These are phyloP conservation scores for Pulveroboletus sp. DNA, from an alignment of 768 basidiomycete genomes.

Conservation along the genomic window DNA sequence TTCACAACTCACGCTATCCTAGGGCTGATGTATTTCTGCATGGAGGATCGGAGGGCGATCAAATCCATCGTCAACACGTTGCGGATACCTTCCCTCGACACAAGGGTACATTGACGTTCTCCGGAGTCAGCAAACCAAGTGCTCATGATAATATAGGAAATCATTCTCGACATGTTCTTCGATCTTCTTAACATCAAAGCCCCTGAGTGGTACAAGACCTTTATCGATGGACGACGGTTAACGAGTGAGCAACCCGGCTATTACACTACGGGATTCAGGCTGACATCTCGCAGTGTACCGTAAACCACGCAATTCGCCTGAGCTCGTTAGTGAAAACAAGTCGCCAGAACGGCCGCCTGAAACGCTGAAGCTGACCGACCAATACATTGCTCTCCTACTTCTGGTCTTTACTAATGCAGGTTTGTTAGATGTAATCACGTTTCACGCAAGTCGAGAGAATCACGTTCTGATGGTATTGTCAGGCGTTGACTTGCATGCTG, in stretches of 20 bases:
- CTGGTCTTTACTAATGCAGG: conserved; percentile 85
- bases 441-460: background rate
- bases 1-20: conserved; percentile 17
- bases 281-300: conserved; percentile 55
- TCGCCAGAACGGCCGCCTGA: conserved; percentile 46
- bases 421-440: conserved; percentile 68
- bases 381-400: conserved; percentile 84
- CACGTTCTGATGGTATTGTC: conserved; percentile 1
- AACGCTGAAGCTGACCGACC: conserved; percentile 81
- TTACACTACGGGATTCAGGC: background rate
- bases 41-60: conserved; percentile 84
- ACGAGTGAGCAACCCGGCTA: conserved; percentile 57
- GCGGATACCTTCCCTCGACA: conserved; percentile 82
- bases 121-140: background rate
- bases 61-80: conserved; percentile 81
- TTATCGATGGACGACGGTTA: conserved; percentile 81
- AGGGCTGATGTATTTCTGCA: conserved; percentile 92
- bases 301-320: conserved; percentile 41
- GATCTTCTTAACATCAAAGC: conserved; percentile 88
- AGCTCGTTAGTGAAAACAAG: conserved; percentile 33
- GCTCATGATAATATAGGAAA: conserved; percentile 58
- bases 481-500: conserved; percentile 85
- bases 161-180: conserved; percentile 92
- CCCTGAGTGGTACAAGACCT: conserved; percentile 90
- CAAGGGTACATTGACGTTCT: conserved; percentile 49